These are phyloP conservation scores for Vaccinium macrocarpon DNA, from an alignment of 148 eudicot species.

Conservation along the genomic window DNA sequence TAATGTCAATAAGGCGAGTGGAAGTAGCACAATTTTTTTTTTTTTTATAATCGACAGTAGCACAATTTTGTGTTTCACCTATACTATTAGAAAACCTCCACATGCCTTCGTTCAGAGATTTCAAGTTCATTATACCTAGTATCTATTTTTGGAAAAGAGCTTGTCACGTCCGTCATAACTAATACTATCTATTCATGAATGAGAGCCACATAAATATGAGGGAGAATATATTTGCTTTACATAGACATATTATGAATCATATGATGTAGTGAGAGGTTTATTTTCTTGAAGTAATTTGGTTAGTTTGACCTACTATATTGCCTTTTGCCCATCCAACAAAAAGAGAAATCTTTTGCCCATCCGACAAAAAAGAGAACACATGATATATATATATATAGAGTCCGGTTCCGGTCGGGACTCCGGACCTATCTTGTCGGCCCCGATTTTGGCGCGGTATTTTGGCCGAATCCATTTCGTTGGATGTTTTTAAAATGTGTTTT, in stretches of 20 bases:
- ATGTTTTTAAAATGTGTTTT: too few relatives aligned
- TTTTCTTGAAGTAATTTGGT: neutral
- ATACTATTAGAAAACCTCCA: neutral
- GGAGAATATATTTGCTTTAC: neutral
- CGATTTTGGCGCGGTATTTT: too few relatives aligned
- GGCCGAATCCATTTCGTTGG: too few relatives aligned
- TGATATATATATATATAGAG: neutral
- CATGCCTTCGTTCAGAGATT: neutral
- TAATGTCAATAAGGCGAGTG: too few relatives aligned
- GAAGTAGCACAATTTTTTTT: neutral
- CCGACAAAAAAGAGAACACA: neutral
- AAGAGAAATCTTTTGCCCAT: neutral
- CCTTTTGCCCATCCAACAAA: neutral
- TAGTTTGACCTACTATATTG: neutral
- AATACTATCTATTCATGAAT: neutral
- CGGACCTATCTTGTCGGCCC: too few relatives aligned
- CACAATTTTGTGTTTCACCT: neutral
- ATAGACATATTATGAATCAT: neutral
- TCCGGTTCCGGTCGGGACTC: too few relatives aligned
- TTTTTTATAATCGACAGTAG: too few relatives aligned
- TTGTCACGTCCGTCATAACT: neutral
- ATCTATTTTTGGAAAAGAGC: neutral
- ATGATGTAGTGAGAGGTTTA: neutral
- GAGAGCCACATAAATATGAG: neutral
- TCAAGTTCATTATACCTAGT: neutral